Evolutionary conservation across 179 eudicot genomes (phyloP), one percentile per base, ranked within the genome.

Genomic region (Silene vulgaris): DNA sequence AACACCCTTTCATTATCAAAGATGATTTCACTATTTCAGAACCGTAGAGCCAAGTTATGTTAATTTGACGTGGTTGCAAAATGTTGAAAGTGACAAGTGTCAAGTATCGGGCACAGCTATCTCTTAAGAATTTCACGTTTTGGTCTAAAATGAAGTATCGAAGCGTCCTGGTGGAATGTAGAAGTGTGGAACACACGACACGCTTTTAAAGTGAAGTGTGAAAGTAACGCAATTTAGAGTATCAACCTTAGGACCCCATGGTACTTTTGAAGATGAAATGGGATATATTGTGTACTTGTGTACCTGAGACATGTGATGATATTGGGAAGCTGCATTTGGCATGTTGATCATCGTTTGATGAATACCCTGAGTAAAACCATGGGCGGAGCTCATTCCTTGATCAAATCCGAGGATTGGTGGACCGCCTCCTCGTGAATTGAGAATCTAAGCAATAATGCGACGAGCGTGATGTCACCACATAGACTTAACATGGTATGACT

Each of bases 291-390:
- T 16, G 83, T 84, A 93, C 98, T 66, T 16, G 43, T 16, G 83
- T 84, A 93, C 98, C 88, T 86, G 97, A 80, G 96, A 83, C 76
- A 89, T 76, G 67, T 85, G 84, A 82, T 87, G 90, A 80, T 81
- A 91, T 13, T 87, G 83, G 62, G 89, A 74, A 45, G 81, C 74
- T 60, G 89, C 28, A 78, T 81, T 86, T 52, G 85, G 83, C 76
- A 83, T 74, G 71, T 80, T 70, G 11, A 80, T 73, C 77, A 92
- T 82, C 73, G 71, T 78, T 77, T 74, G 90, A 75, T 84, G 88
- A 81, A 86, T 68, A 50, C 87, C 89, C 2, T 77, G 83, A 17
- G 85, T 69, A 73, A 85, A 93, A 26, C 85, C 85, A 64, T 85
- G 91, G 65, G 92, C 73, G 43, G 95, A 77, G 76, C 77, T 84